Evolutionary conservation across 805 yeast species (phyloP), one percentile per base, ranked within the genome.

Genomic region (Monosporozyma siamensis): DNA sequence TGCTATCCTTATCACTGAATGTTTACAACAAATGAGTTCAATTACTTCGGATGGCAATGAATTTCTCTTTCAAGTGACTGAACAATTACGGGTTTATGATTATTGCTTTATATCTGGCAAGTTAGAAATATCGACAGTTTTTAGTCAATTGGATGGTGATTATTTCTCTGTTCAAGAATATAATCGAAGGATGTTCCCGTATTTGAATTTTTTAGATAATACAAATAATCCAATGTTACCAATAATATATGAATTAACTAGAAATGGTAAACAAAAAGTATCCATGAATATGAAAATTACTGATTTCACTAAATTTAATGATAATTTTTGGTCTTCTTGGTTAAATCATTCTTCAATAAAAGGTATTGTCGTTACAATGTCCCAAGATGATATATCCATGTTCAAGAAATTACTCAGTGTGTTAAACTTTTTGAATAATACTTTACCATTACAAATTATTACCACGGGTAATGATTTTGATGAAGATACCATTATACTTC

Each of bases 381-480:
- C 46, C 12, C 49, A 49, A 38, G 27, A 44, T 5, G 54, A 56
- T 35, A 31, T 42, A 6, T 14, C 32, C 6, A 45, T 52, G 34
- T 51, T 61, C 26, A 36, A 43, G 11, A 54, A 52, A 40, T 53
- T 53, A 18, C 30, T 61, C 3, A 47, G 44, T 20, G 55, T 55
- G 0, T 42, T 61, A 22, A 51, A 54, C 5, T 44, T 49, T 25
- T 27, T 45, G n/a, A 46, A 46, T 12, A 61, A 57, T 31, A 46
- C 42, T 4, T 40, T 54, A 11, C 63, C 63, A 11, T 49, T 63
- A 24, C 67, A 63, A 43, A 44, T 63, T 0, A 43, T 63, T 6
- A 50, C 55, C 7, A 49, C 55, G 7, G 61, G 56, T 10, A 38
- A 38, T 6, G 64, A 58, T 29, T 47, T 55, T 8, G 42, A 49